These are phyloP conservation scores for Yarrowia sp. DNA, from an alignment of 805 yeast genomes.

Conservation along the genomic window DNA sequence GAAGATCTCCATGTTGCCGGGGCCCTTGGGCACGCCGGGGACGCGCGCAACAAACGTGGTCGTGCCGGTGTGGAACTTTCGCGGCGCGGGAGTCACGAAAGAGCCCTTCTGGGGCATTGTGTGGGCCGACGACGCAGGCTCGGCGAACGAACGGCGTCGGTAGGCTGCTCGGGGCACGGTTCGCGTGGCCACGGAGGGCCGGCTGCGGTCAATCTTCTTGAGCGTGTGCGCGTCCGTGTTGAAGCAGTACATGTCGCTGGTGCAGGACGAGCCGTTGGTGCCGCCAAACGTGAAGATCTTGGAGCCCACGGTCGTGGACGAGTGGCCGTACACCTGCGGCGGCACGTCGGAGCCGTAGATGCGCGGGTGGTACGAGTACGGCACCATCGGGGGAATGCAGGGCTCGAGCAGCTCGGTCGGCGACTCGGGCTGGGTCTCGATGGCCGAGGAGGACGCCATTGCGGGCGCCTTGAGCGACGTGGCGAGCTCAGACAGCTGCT, in stretches of 20 bases:
- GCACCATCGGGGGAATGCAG: slow-evolving; percentile 26
- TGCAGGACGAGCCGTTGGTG: slow-evolving; percentile 19
- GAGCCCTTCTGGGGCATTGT: neutral
- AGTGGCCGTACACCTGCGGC: slow-evolving; percentile 33
- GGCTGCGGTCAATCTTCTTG: neutral
- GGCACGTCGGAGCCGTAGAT: slow-evolving; percentile 32
- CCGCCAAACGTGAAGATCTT: slow-evolving; percentile 34
- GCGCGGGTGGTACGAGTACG: slow-evolving; percentile 31
- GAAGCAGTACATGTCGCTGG: slow-evolving; percentile 4
- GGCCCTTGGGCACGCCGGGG: neutral
- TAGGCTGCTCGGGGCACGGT: neutral
- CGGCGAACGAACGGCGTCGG: neutral
- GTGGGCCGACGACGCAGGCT: no score
- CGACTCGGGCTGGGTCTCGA: neutral
- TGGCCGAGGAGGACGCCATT: neutral
- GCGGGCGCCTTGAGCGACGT: neutral
- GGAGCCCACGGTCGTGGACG: slow-evolving; percentile 29
- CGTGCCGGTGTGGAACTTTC: slow-evolving; percentile 13
- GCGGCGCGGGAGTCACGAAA: neutral
- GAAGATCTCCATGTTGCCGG: neutral
- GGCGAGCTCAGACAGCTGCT: neutral
- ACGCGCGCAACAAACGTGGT: neutral
- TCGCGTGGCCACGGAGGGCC: neutral
- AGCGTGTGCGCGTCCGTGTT: slow-evolving; percentile 6
- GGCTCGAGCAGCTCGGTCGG: neutral